Base-by-base conservation (phyloP, 2,329 filamentous ascomycete species). In the Piedraia hortae region DNA sequence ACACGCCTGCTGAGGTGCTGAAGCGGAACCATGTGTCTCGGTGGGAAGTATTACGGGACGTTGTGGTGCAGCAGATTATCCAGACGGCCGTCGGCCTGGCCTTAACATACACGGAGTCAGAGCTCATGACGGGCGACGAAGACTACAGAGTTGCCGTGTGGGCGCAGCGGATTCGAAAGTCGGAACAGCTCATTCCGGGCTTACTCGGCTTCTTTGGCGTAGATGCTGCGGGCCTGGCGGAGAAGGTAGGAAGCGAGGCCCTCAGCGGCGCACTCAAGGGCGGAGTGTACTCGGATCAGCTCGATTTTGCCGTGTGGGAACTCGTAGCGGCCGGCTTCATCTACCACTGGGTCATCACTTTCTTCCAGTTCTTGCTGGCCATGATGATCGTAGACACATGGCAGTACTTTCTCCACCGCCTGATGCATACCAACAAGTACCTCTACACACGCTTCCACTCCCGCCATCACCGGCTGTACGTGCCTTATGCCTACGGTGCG, bases 371-470 rank as follows among this genome's bases (percentile, higher is more conserved):
- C 40, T 49, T 61, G 26, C 38, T 73, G 21, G 85, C 68, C 12
- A 59, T 82, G 28, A 50, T 62, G 31, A 54, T 88, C 32, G 61
- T 93, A 34, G 85, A 97, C 48, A 85, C 78, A 19, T 97, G 85
- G 85, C 82, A 97, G 44, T 97, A 97, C 51, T 90, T 91, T 49
- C 59, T 82, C 37, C 85, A 97, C 48, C 75, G 85, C 17, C 62
- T 71, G 26, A 97, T 97, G 85, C 85, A 97, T 49, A 58, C 85
- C 53, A 91, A 93, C 53, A 80, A 74, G 46, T 93, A 75, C 73
- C 59, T 97, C 35, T 93, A 93, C 55, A 71, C 67, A 30, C 72
- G 69, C 24, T 85, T 91, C 51, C 85, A 93, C 51, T 82, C 80
- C 20, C 68, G 82, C 27, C 85, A 97, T 47, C 85, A 97, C 54